Evolutionary conservation across 306 rosid species (phyloP).

Genomic region (Heteromeles arbutifolia): DNA sequence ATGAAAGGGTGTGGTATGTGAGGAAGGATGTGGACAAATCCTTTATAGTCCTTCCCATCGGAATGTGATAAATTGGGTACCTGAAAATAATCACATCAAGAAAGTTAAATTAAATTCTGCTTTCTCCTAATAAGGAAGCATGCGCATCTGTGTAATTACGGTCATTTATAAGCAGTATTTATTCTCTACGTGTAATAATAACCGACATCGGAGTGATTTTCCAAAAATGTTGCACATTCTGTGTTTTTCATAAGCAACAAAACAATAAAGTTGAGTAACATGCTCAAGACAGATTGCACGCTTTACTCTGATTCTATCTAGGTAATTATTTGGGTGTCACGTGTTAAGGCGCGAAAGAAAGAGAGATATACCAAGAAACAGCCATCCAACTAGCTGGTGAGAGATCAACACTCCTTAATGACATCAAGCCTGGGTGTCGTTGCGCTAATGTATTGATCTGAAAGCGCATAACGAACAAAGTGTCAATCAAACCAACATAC

Average conservation of each 20-base stretch:
- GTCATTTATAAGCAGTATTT: background rate
- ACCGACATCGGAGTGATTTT: background rate
- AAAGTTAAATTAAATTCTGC: background rate
- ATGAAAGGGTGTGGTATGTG: conserved; percentile 91
- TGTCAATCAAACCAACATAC: conserved; percentile 16
- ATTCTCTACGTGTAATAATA: background rate
- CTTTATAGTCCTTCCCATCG: conserved; percentile 91
- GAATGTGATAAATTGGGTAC: conserved; percentile 98
- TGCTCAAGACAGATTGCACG: background rate
- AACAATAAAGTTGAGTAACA: background rate
- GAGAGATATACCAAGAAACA: conserved; percentile 65
- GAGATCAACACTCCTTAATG: conserved; percentile 89
- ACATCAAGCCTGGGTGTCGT: conserved; percentile 82
- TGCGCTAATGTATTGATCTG: conserved; percentile 70
- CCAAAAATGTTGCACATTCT: background rate
- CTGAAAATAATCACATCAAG: conserved; percentile 34
- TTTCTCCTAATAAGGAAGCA: background rate
- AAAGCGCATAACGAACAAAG: conserved; percentile 15
- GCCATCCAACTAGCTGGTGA: conserved; percentile 99
- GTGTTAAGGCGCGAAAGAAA: background rate
- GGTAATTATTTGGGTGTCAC: background rate
- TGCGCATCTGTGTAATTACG: background rate
- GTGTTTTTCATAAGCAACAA: background rate
- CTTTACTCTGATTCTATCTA: background rate
- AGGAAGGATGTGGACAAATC: conserved; percentile 90